These are phyloP conservation scores for Mortierella sp. DNA, from an alignment of 371 early-diverging fungal species.

Conservation along the genomic window DNA sequence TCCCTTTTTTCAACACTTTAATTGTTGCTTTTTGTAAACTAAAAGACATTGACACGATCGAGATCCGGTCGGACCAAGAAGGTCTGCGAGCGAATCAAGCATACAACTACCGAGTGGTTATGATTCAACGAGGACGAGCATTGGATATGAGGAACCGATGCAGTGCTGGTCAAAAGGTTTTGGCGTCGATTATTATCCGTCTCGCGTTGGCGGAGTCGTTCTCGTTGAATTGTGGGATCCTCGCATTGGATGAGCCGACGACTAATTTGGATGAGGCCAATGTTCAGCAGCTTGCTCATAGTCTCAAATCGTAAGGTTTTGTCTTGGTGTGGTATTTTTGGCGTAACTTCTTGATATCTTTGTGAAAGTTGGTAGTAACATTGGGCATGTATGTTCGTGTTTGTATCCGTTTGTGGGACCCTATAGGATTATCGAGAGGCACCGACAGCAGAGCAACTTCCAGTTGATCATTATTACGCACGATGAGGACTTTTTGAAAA, in stretches of 20 bases:
- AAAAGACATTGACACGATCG: constrained; percentile 95
- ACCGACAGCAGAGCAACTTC: constrained; percentile 90
- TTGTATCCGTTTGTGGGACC: neutral
- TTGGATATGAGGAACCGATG: constrained; percentile 99
- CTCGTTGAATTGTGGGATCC: constrained; percentile 94
- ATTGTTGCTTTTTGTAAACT: constrained; percentile 16
- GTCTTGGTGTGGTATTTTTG: neutral
- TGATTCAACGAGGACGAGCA: constrained; percentile 94
- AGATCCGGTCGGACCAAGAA: constrained; percentile 93
- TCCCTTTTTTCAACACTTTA: neutral
- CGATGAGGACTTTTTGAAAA: constrained; percentile 97
- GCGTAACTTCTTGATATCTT: no score
- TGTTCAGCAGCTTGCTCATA: constrained; percentile 92
- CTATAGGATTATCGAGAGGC: constrained; percentile 82
- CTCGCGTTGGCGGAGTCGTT: constrained; percentile 99
- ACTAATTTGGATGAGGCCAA: constrained; percentile 99
- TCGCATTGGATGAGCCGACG: constrained; percentile 99
- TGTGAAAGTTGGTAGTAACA: no score
- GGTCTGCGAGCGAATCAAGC: constrained; percentile 74
- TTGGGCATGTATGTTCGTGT: neutral
- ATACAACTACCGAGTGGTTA: constrained; percentile 98
- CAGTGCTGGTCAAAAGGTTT: constrained; percentile 99
- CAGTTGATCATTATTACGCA: constrained; percentile 99
- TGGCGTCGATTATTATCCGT: constrained; percentile 97
- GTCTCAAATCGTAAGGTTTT: constrained; percentile 77